Base-by-base conservation (phyloP, 495 filamentous ascomycete species). In the Umbilicaria muhlenbergii region DNA sequence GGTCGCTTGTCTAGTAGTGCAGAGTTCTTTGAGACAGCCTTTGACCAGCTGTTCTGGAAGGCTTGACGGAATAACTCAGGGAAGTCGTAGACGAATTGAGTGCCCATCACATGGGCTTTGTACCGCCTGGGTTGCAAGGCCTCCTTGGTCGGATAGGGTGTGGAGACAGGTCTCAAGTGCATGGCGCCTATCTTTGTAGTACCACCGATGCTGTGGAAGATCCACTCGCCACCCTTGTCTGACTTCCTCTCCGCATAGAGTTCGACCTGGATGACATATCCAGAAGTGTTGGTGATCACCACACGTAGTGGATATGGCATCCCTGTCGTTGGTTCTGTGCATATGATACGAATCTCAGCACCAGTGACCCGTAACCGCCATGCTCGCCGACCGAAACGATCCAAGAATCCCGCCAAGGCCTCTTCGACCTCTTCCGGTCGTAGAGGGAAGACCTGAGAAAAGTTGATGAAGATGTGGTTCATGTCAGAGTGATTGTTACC, bases 391-490 rank as follows among this genome's bases (percentile, higher is more conserved):
- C 91, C 91, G 53, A 96, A 98, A 40, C 91, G 83, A 52, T 96
- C 91, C 42, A 98, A 65, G 74, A 98, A 96, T 32, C 91, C 88
- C 55, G 79, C 86, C 36, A 98, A 74, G 12, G 91, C 91, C 61
- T 93, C 76, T 64, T 96, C 87, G 24, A 98, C 87, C 66, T 94
- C 89, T 43, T 77, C 61, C 11, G 91, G 87, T 58, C 83, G 69
- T 33, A 98, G 74, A 55, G 87, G 86, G 77, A 98, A 96, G 40
- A 95, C 83, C 11, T 81, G 81, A 0, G 83, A 85, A 69, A 98
- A 98, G 73, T 98, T 95, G 69, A 98, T 86, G 73, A 96, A 98
- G 74, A 98, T 94, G 69, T 98, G 92, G 70, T 98, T 98, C 54
- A 98, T 71, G 71, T 98, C 91, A 38, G 91, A 94, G 71, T 94